Evolutionary conservation across 331 rosid species (phyloP).

Genomic region (Quercus phellos): DNA sequence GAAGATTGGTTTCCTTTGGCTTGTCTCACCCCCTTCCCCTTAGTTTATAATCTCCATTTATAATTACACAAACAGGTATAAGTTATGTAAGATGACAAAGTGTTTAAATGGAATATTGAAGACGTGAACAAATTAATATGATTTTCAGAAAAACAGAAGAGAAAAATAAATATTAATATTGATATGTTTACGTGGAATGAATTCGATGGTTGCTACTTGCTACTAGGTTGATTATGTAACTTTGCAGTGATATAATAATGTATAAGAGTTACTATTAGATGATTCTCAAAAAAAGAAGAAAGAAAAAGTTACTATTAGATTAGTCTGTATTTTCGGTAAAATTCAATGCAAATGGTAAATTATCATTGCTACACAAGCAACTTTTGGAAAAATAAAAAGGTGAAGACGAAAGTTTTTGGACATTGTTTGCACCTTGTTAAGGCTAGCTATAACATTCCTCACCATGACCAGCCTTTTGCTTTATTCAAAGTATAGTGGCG

Average conservation of each 20-base stretch:
- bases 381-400: too few relatives aligned
- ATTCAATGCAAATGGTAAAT: background rate
- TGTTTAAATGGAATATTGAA: background rate
- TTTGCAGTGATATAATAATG: background rate
- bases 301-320: background rate
- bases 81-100: background rate
- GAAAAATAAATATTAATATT: too few relatives aligned
- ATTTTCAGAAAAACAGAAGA: background rate
- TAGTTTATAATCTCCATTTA: background rate
- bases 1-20: background rate
- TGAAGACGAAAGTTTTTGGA: too few relatives aligned
- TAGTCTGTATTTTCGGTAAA: background rate
- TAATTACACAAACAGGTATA: background rate
- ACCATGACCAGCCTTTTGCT: too few relatives aligned
- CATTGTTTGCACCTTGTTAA: too few relatives aligned
- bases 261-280: too few relatives aligned
- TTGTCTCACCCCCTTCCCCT: background rate
- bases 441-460: too few relatives aligned
- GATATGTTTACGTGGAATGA: background rate
- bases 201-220: background rate
- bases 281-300: too few relatives aligned
- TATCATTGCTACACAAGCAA: background rate
- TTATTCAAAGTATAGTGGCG: too few relatives aligned
- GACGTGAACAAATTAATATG: background rate
- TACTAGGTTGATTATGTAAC: background rate